Evolutionary conservation across 768 basidiomycete genomes (phyloP).

Genomic region (Termitomyces sp.): DNA sequence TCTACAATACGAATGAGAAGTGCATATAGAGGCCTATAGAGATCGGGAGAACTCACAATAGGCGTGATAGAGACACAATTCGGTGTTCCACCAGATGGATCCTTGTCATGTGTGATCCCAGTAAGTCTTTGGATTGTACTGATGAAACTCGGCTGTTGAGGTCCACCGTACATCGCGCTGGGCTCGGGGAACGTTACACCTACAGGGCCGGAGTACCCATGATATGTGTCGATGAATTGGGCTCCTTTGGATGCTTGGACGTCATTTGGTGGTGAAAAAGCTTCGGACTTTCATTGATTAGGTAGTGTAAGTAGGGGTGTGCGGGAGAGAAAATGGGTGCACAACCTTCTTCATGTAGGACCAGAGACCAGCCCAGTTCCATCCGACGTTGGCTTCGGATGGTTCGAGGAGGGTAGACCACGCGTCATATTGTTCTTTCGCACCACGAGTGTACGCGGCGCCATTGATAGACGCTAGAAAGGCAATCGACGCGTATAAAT

Average conservation of each 20-base stretch:
- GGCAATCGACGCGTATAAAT: not conserved
- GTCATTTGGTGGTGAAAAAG: constrained; percentile 40
- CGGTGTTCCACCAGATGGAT: constrained; percentile 50
- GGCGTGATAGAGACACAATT: constrained; percentile 55
- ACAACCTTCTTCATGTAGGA: constrained; percentile 42
- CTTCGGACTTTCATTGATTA: constrained; percentile 30
- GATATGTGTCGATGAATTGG: constrained; percentile 39
- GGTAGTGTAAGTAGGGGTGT: not conserved
- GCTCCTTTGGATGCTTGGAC: constrained; percentile 42
- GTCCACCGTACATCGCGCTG: constrained; percentile 47
- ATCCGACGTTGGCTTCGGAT: constrained; percentile 36
- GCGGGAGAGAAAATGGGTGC: not conserved
- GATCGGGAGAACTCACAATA: constrained; percentile 22
- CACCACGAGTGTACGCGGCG: constrained; percentile 38
- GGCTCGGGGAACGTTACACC: constrained; percentile 44
- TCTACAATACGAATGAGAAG: constrained; percentile 17
- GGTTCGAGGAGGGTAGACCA: constrained; percentile 32
- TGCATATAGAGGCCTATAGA: constrained; percentile 5
- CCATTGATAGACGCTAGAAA: constrained; percentile 43
- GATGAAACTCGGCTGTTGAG: constrained; percentile 46
- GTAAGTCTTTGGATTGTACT: constrained; percentile 40
- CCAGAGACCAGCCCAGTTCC: constrained; percentile 43
- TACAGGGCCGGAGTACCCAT: constrained; percentile 48
- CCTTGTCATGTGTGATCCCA: constrained; percentile 40
- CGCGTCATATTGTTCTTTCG: constrained; percentile 39